Evolutionary conservation across 768 basidiomycete genomes (phyloP).

Genomic region (Suillus fuscotomentosus): DNA sequence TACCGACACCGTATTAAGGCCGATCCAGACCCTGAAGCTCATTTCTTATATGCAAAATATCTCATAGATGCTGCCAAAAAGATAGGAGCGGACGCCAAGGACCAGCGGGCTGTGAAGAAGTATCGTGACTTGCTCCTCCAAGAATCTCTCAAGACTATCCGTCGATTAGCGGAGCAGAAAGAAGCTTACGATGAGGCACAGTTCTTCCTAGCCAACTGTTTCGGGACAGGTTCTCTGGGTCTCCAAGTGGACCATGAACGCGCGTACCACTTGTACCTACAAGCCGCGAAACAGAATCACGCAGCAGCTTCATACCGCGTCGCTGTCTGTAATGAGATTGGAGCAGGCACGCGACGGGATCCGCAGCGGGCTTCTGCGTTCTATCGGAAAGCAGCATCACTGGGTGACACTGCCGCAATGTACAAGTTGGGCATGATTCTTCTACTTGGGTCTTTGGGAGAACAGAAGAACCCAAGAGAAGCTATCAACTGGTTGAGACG

Average conservation of each 20-base stretch:
- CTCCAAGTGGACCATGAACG: conserved; percentile 96
- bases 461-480: conserved; percentile 84
- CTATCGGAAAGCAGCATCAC: conserved; percentile 93
- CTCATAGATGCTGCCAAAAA: conserved; percentile 97
- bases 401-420: conserved; percentile 98
- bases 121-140: conserved; percentile 85
- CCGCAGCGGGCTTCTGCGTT: conserved; percentile 88
- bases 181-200: conserved; percentile 95
- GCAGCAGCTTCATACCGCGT: conserved; percentile 94
- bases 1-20: conserved; percentile 96
- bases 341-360: conserved; percentile 91
- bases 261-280: conserved; percentile 95
- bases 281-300: conserved; percentile 97
- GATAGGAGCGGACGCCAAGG: conserved; percentile 69
- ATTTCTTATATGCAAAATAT: conserved; percentile 98
- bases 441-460: conserved; percentile 78
- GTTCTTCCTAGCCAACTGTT: conserved; percentile 97
- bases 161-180: conserved; percentile 88
- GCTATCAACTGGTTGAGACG: conserved; percentile 93
- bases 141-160: conserved; percentile 90
- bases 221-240: conserved; percentile 95
- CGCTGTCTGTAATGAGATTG: conserved; percentile 98
- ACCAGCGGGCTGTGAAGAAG: conserved; percentile 83
- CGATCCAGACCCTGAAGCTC: conserved; percentile 97
- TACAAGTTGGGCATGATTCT: conserved; percentile 99